These are phyloP conservation scores for Phialemoniopsis sp. DNA, from an alignment of 2,329 filamentous ascomycete genomes.

Conservation along the genomic window DNA sequence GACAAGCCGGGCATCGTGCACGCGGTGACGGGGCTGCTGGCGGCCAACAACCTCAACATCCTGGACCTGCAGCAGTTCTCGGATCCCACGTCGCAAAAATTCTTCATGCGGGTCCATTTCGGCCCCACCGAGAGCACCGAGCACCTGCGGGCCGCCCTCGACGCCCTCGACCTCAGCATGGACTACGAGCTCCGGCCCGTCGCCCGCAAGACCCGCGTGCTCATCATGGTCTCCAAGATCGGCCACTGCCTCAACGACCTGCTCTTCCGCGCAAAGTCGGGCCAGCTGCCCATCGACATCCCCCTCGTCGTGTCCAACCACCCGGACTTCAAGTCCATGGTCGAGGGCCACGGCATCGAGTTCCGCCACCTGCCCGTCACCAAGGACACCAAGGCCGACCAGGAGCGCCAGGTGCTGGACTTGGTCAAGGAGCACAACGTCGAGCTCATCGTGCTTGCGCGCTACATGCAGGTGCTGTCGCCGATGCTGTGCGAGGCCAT, in stretches of 20 bases:
- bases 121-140: conserved; percentile 51
- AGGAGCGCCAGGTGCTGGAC: conserved; percentile 68
- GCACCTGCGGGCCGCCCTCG: conserved; percentile 52
- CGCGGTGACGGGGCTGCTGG: conserved; percentile 75
- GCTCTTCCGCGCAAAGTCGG: conserved; percentile 75
- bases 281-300: conserved; percentile 70
- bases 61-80: conserved; percentile 83
- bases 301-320: conserved; percentile 82
- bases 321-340: conserved; percentile 65
- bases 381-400: conserved; percentile 70
- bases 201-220: conserved; percentile 65
- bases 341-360: conserved; percentile 68
- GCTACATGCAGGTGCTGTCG: conserved; percentile 85
- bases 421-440: conserved; percentile 65
- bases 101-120: conserved; percentile 89
- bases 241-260: conserved; percentile 83
- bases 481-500: conserved; percentile 72
- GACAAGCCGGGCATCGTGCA: conserved; percentile 84
- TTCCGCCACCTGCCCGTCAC: conserved; percentile 80
- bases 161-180: conserved; percentile 57
- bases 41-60: conserved; percentile 71
- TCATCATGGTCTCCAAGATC: conserved; percentile 90
- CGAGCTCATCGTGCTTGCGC: conserved; percentile 75
- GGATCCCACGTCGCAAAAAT: conserved; percentile 67
- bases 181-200: conserved; percentile 67